These are phyloP conservation scores for Ustilago nuda DNA, from an alignment of 1,284 basidiomycete genomes.

Conservation along the genomic window DNA sequence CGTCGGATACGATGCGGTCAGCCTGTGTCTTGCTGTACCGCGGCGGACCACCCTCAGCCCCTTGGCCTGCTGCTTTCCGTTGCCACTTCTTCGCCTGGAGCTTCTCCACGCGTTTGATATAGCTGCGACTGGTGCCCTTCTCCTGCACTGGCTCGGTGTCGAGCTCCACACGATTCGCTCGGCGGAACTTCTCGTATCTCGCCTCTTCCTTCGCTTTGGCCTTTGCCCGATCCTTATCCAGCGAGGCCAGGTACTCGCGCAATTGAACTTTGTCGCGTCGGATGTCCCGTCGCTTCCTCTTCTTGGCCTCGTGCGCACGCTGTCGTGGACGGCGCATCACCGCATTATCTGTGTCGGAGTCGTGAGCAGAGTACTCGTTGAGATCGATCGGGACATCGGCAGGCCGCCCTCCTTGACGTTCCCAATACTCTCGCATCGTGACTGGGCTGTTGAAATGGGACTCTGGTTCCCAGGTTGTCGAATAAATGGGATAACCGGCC, in stretches of 20 bases:
- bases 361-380: constrained; percentile 13
- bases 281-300: constrained; percentile 35
- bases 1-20: constrained; percentile 24
- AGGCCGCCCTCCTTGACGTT: constrained; percentile 37
- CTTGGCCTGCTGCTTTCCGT: constrained; percentile 7
- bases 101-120: constrained; percentile 29
- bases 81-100: constrained; percentile 18
- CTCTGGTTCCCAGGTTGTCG: constrained; percentile 42
- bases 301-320: constrained; percentile 36
- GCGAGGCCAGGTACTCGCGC: constrained; percentile 21
- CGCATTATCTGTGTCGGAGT: constrained; percentile 43
- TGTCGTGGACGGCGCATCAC: constrained; percentile 30
- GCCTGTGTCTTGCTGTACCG: constrained; percentile 11
- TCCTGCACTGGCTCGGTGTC: constrained; percentile 23
- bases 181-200: constrained; percentile 19
- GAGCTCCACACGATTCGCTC: constrained; percentile 12
- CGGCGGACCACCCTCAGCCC: constrained; percentile 20
- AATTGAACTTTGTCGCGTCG: constrained; percentile 34
- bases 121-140: constrained; percentile 29
- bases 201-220: constrained; percentile 16
- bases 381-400: constrained; percentile 13
- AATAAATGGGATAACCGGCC: constrained; percentile 44
- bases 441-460: constrained; percentile 21
- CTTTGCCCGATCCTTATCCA: constrained; percentile 12
- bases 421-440: constrained; percentile 42